Evolutionary conservation across 495 filamentous ascomycete genomes (phyloP).

Genomic region (Aspergillus olivimuriae): DNA sequence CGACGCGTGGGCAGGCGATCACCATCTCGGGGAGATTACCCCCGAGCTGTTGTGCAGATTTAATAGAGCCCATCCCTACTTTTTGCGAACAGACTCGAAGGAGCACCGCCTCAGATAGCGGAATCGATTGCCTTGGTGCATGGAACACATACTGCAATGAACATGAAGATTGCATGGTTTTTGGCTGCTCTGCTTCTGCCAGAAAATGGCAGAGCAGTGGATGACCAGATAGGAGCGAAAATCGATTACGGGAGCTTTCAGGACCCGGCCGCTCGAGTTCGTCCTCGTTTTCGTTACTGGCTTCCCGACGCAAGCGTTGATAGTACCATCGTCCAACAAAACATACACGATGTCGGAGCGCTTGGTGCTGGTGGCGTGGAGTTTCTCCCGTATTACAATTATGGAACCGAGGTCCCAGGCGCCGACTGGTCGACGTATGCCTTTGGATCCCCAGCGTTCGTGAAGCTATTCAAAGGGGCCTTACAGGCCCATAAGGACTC

Average conservation of each 20-base stretch:
- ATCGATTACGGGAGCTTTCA: conserved; percentile 20
- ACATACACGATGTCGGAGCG: conserved; percentile 27
- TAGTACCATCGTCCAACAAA: conserved; percentile 15
- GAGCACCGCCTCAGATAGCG: too few relatives aligned
- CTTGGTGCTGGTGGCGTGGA: conserved; percentile 39
- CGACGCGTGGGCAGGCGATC: too few relatives aligned
- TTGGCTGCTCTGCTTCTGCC: conserved; percentile 6
- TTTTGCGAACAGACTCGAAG: too few relatives aligned
- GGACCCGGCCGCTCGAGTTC: conserved; percentile 14
- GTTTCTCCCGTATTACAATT: conserved; percentile 36
- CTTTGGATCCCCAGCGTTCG: conserved; percentile 40
- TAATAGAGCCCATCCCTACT: too few relatives aligned
- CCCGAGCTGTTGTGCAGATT: too few relatives aligned
- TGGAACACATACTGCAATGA: background rate
- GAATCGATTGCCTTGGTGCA: too few relatives aligned
- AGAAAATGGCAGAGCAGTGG: conserved; percentile 6
- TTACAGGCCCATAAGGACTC: conserved; percentile 31
- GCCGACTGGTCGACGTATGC: conserved; percentile 42
- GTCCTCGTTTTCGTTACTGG: conserved; percentile 30
- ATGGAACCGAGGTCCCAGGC: conserved; percentile 17
- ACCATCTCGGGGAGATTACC: too few relatives aligned
- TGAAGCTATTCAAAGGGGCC: conserved; percentile 27
- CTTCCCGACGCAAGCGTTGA: conserved; percentile 40
- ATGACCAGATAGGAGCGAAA: conserved; percentile 13
- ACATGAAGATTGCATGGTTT: background rate